Base-by-base conservation (phyloP, 768 basidiomycete species). In the Lentinula boryana region DNA sequence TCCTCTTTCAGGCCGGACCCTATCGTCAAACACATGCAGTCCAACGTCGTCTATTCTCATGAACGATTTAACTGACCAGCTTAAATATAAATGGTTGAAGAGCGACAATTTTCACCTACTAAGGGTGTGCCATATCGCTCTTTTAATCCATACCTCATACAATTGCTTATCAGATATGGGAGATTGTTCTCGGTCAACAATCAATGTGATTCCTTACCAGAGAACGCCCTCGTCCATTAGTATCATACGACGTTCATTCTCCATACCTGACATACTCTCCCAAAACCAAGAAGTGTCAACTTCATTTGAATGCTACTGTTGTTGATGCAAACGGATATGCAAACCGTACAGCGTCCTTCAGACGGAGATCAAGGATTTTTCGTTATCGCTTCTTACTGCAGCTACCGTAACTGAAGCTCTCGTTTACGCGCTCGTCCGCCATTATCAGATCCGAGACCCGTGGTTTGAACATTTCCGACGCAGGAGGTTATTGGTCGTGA, bases 371-470 rank as follows among this genome's bases (percentile, higher is more conserved):
- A n/a, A n/a, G n/a, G n/a, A n/a, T n/a, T n/a, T n/a, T n/a, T n/a
- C n/a, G n/a, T n/a, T n/a, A n/a, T n/a, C n/a, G n/a, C n/a, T n/a
- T n/a, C n/a, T n/a, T n/a, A n/a, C n/a, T n/a, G n/a, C n/a, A n/a
- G n/a, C n/a, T n/a, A n/a, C n/a, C n/a, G n/a, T n/a, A n/a, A n/a
- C n/a, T n/a, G n/a, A n/a, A n/a, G n/a, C n/a, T n/a, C n/a, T n/a
- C n/a, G n/a, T n/a, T n/a, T n/a, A n/a, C n/a, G n/a, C n/a, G n/a
- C n/a, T n/a, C n/a, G n/a, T n/a, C 9, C 51, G 65, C n/a, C 70
- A 75, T 27, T 76, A 77, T 60, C 72, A 74, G 53, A 68, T 65
- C 12, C 69, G 75, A 48, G 67, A 66, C 23, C 68, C 70, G 10
- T 73, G 72, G 74, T 51, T 36, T 52, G 31, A 21, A 27, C 31